Percentiles rank a stretch among this genome's conserved stretches.
phyloP scores from a whole-genome alignment of 2,329 filamentous ascomycete species.

The Rasamsonia emersonii region DNA sequence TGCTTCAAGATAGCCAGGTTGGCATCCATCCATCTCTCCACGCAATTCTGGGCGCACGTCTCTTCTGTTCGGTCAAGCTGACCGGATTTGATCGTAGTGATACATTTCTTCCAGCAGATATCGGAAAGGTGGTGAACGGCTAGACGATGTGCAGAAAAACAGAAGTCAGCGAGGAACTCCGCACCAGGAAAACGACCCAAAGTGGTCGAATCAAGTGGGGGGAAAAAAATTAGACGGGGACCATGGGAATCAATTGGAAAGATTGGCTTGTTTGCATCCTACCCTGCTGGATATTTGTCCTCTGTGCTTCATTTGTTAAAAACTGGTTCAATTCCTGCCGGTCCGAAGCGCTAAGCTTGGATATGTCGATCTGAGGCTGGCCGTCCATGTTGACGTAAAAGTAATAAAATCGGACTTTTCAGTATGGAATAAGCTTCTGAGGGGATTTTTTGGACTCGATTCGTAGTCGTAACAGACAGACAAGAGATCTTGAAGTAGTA shows the following conservation, averaged over 20 bases:
- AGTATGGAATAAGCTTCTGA: too few species aligned
- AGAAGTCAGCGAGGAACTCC: slow-evolving; percentile 1
- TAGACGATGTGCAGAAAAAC: slow-evolving; percentile 18
- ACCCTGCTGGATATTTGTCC: slow-evolving; percentile 52
- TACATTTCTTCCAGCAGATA: slow-evolving; percentile 91
- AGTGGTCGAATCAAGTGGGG: neutral
- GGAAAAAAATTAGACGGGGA: neutral
- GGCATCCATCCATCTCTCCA: slow-evolving; percentile 86
- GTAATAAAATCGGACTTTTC: slow-evolving; percentile 7
- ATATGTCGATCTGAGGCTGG: slow-evolving; percentile 49
- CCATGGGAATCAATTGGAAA: neutral
- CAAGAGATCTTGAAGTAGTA: too few species aligned
- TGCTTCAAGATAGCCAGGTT: slow-evolving; percentile 80
- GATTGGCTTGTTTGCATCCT: too few species aligned
- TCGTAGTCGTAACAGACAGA: too few species aligned
- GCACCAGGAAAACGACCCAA: too few species aligned
- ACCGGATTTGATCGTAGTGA: slow-evolving; percentile 66
- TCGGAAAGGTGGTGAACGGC: slow-evolving; percentile 62
- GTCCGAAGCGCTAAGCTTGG: slow-evolving; percentile 69
- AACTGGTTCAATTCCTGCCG: slow-evolving; percentile 84
- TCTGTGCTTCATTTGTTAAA: slow-evolving; percentile 75
- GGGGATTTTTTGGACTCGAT: too few species aligned
- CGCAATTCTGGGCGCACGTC: slow-evolving; percentile 80
- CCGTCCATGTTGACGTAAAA: slow-evolving; percentile 31
- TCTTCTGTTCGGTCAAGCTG: slow-evolving; percentile 72